These are phyloP conservation scores for Microascus cirrosus DNA, from an alignment of 2,329 filamentous ascomycete genomes.

Conservation along the genomic window DNA sequence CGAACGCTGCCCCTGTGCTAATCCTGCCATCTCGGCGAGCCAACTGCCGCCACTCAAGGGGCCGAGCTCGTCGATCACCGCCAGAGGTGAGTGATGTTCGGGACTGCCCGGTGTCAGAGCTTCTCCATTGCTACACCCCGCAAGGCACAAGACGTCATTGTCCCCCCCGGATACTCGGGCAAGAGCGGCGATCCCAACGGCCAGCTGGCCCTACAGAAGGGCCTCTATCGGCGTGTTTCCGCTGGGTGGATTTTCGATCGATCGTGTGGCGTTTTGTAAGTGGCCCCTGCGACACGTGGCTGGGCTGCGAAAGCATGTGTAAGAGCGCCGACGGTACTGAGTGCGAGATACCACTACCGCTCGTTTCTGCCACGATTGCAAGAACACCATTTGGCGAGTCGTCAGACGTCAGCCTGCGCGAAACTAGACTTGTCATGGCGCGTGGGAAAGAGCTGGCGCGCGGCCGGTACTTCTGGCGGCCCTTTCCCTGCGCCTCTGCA, in stretches of 20 bases:
- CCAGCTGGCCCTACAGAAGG: neutral
- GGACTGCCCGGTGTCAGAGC: neutral
- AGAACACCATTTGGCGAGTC: neutral
- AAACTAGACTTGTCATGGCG: neutral
- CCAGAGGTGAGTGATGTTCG: neutral
- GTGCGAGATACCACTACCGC: neutral
- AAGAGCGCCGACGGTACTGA: neutral
- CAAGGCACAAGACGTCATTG: neutral
- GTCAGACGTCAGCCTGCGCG: neutral
- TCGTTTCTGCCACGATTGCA: neutral
- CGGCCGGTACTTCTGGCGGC: neutral
- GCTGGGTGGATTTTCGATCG: neutral
- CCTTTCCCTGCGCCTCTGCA: neutral
- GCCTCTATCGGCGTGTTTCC: neutral
- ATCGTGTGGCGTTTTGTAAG: neutral
- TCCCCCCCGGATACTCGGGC: neutral
- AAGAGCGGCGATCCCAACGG: neutral
- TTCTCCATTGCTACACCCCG: neutral
- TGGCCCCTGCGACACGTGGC: neutral
- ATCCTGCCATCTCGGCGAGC: neutral
- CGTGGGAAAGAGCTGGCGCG: neutral
- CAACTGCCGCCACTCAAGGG: neutral
- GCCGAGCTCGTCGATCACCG: neutral
- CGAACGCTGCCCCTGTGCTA: constrained; percentile 1
- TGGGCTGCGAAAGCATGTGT: neutral